Conservation (phyloP, 2,329 filamentous ascomycete genomes). For the Chaetomiaceae sp. region DNA sequence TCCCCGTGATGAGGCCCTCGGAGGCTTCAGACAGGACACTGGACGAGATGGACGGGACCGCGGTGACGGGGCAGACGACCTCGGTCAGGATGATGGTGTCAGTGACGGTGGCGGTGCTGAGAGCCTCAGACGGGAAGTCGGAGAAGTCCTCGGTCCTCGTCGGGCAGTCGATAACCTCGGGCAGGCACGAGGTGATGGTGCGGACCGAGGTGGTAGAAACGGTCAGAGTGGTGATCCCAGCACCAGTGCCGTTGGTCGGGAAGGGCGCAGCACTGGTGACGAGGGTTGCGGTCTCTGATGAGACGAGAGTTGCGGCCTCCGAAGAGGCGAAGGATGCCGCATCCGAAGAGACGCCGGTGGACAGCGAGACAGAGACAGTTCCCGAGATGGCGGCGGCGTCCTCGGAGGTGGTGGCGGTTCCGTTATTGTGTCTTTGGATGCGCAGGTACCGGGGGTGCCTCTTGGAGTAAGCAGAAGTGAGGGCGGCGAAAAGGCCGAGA, state of each 20-base stretch:
- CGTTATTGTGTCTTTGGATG: constrained; percentile 28
- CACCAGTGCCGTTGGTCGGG: constrained; percentile 19
- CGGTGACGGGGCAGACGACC: constrained; percentile 41
- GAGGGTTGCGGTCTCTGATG: background rate
- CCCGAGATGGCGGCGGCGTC: background rate
- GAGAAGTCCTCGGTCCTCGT: constrained; percentile 29
- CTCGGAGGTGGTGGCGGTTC: constrained; percentile 14
- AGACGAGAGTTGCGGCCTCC: too few species aligned
- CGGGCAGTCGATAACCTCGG: constrained; percentile 41
- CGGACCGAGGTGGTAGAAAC: constrained; percentile 34
- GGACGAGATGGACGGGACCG: constrained; percentile 37
- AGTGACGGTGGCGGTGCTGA: constrained; percentile 36
- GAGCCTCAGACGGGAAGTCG: constrained; percentile 29
- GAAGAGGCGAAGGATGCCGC: constrained; percentile 2
- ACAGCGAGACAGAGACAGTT: constrained; percentile 5
- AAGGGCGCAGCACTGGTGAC: constrained; percentile 18
- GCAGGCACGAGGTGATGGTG: constrained; percentile 37
- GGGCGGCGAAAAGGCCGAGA: constrained; percentile 43
- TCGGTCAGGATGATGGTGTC: constrained; percentile 37
- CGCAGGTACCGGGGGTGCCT: constrained; percentile 34
- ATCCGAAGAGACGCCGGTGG: constrained; percentile 13
- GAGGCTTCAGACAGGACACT: constrained; percentile 32
- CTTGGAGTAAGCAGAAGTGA: constrained; percentile 39
- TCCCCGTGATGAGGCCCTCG: constrained; percentile 34
- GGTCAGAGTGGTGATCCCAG: constrained; percentile 37